These are phyloP conservation scores for Phytophthora crassamura DNA, from an alignment of 352 stramenopile genomes.

Conservation along the genomic window DNA sequence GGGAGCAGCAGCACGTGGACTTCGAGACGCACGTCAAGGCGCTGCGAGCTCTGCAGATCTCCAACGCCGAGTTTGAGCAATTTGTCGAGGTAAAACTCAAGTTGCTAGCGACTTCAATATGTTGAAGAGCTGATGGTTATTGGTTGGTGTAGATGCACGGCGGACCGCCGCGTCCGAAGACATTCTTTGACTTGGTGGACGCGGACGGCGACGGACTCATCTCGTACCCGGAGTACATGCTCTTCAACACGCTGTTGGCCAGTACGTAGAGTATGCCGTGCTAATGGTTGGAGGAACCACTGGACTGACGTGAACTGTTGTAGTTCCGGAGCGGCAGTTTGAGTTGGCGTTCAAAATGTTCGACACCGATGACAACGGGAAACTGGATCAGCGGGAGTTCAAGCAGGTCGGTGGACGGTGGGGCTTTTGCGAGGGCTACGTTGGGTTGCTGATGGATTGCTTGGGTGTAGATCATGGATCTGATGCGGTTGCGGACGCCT, in stretches of 20 bases:
- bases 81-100: constrained; percentile 43
- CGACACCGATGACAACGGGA: constrained; percentile 82
- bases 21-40: constrained; percentile 88
- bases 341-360: constrained; percentile 93
- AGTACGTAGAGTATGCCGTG: constrained; percentile 63
- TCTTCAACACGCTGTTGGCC: constrained; percentile 87
- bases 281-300: background rate
- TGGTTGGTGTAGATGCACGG: constrained; percentile 53
- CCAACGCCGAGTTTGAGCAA: constrained; percentile 83
- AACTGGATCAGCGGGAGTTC: constrained; percentile 86
- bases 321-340: constrained; percentile 87
- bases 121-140: background rate
- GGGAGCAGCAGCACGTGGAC: constrained; percentile 69
- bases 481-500: constrained; percentile 82
- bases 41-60: constrained; percentile 77
- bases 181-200: constrained; percentile 89
- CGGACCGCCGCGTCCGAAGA: constrained; percentile 60
- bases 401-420: constrained; percentile 56
- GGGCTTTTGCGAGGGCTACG: background rate
- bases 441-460: background rate
- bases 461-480: constrained; percentile 75
- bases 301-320: background rate
- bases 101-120: background rate
- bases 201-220: constrained; percentile 89
- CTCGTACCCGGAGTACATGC: constrained; percentile 91